Base-by-base conservation (phyloP, 306 rosid species). In the Prunus campanulata region DNA sequence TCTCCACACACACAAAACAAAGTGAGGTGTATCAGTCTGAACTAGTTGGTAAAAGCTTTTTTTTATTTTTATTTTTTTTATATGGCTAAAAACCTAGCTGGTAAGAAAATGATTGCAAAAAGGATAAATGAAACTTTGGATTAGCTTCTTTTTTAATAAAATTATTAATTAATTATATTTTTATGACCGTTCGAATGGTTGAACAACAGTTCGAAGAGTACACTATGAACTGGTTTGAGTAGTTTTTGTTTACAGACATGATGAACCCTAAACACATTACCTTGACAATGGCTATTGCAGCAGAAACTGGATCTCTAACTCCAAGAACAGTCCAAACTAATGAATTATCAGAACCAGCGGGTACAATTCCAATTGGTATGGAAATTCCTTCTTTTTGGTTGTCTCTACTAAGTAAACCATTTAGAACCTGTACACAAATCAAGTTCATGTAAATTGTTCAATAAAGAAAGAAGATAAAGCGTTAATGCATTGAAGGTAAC, bases 311-410 rank as follows among this genome's bases (percentile, higher is more conserved):
- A 86, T 95, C 99, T 83, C 96, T 82, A 73, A 95, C 99, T 51
- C 99, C 99, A 85, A 95, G 99, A 83, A 95, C 99, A 80, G 99
- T 95, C 97, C 99, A 92, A 83, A 93, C 96, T 77, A 95, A 75
- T 50, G 99, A 95, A 83, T 95, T 95, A 86, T 95, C 99, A 67
- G 99, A 95, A 74, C 99, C 99, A 75, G 99, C 99, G 2, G 99
- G 99, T 46, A 95, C 88, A 83, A 95, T 95, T 82, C 99, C 99
- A 85, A 95, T 95, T 35, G 99, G 97, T 77, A 95, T 90, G 61
- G 97, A 95, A 87, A 95, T 95, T 79, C 97, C 99, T 85, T 95
- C 99, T 85, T 90, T 92, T 79, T 92, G 97, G 87, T 95, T 95
- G 81, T 90, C 97, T 88, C 99, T 91, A 74, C 82, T 89, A 46